Conservation (phyloP, 2,329 filamentous ascomycete species). For the Colletotrichum cereale region DNA sequence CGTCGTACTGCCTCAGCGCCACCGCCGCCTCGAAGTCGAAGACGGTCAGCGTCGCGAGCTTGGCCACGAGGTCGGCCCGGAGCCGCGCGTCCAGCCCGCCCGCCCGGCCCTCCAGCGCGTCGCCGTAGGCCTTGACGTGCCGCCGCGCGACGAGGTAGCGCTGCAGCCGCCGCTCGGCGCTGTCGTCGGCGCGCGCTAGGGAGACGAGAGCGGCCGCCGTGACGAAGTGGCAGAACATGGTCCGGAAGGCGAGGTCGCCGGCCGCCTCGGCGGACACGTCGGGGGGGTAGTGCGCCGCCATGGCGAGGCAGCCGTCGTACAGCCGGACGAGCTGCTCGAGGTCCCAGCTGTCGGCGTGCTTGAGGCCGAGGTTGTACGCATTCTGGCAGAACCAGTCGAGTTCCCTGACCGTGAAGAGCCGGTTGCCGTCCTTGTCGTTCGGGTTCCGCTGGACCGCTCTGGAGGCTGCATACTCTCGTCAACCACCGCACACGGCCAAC, state of each 20-base stretch:
- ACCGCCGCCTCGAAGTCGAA: conserved; percentile 85
- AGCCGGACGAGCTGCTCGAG: conserved; percentile 68
- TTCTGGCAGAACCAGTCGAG: conserved; percentile 88
- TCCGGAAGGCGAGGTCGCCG: conserved; percentile 68
- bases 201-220: conserved; percentile 64
- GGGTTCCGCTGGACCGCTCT: conserved; percentile 56
- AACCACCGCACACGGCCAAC: background rate
- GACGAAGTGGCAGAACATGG: conserved; percentile 80
- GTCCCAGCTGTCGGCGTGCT: conserved; percentile 67
- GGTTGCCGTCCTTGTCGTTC: conserved; percentile 56
- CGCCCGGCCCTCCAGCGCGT: conserved; percentile 54
- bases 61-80: conserved; percentile 67
- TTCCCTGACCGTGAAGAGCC: conserved; percentile 72
- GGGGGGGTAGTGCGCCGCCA: conserved; percentile 64
- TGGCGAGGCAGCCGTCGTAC: conserved; percentile 63
- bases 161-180: conserved; percentile 64
- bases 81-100: conserved; percentile 57
- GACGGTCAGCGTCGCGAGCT: conserved; percentile 75
- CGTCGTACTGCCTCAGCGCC: conserved; percentile 75
- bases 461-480: conserved; percentile 51
- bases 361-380: conserved; percentile 81
- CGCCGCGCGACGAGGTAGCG: conserved; percentile 72
- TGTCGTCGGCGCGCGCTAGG: conserved; percentile 64
- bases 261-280: conserved; percentile 56
- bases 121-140: conserved; percentile 71